phyloP scores from a whole-genome alignment of 306 rosid genomes.

The Gleditsia sinensis region DNA sequence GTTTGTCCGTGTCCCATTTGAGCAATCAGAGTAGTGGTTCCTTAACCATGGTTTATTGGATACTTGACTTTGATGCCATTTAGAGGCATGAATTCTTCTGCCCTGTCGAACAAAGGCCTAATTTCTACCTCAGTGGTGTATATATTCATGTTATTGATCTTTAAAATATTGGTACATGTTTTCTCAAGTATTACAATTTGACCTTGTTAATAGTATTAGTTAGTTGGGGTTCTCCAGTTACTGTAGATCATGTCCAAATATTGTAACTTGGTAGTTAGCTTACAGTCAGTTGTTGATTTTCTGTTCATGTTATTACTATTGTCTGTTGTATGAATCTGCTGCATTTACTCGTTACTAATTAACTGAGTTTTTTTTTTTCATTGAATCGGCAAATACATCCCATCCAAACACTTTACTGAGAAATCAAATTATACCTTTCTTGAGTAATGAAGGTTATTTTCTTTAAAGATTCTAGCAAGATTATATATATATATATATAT shows the following conservation, averaged over 20 bases:
- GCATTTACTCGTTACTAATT: no score
- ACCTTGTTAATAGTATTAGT: conserved; percentile 37
- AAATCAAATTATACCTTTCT: background rate
- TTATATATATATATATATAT: no score
- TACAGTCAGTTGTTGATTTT: conserved; percentile 15
- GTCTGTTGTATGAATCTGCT: no score
- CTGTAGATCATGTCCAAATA: conserved; percentile 20
- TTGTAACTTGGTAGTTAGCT: conserved; percentile 22
- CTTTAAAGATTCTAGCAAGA: background rate
- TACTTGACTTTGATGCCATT: conserved; percentile 28
- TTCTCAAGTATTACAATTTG: conserved; percentile 26
- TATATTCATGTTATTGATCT: conserved; percentile 21
- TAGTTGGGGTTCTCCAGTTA: conserved; percentile 39
- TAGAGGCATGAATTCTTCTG: conserved; percentile 24
- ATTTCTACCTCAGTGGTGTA: conserved; percentile 34
- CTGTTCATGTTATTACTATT: background rate
- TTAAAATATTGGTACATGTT: background rate
- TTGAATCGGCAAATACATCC: background rate
- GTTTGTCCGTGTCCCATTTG: conserved; percentile 95
- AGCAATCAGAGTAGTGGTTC: conserved; percentile 61
- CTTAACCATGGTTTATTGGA: conserved; percentile 11
- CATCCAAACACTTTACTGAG: background rate
- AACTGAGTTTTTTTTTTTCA: background rate
- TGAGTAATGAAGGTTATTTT: no score
- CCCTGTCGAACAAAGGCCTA: background rate